Conservation (phyloP, 225 moss, liverwort and hornwort species). For the Antitrichia curtipendula region DNA sequence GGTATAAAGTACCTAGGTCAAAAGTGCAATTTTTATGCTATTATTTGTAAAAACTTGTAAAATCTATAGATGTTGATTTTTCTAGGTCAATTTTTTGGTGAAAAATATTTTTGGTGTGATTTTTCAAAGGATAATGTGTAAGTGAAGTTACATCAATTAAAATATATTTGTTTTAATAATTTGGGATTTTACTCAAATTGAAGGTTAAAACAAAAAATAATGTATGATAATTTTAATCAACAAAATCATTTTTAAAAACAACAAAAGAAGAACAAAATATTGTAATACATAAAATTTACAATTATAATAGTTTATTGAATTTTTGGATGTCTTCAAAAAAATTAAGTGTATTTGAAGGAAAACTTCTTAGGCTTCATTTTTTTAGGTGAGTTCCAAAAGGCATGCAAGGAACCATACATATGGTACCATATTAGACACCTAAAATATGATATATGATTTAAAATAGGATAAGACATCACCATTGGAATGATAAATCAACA, state of each 20-base stretch:
- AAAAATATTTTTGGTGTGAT: neutral
- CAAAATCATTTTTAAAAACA: neutral
- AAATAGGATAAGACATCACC: neutral
- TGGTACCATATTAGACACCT: neutral
- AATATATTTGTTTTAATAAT: neutral
- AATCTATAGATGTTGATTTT: neutral
- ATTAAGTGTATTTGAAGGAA: neutral
- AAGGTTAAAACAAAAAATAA: neutral
- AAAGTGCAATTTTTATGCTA: neutral
- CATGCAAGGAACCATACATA: too few species aligned
- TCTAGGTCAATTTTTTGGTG: neutral
- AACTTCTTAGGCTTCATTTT: neutral
- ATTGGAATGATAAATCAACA: neutral
- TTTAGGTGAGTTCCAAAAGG: too few species aligned
- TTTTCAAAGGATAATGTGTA: neutral
- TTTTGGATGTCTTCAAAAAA: neutral
- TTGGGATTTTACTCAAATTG: accelerated
- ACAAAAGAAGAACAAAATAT: neutral
- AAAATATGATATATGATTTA: neutral
- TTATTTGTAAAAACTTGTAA: neutral
- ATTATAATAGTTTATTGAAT: neutral
- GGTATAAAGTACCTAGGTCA: too few species aligned
- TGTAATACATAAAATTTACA: neutral
- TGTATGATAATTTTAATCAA: neutral
- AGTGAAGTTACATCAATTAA: neutral